Evolutionary conservation across 805 yeast species (phyloP).

Genomic region (Starmera caribaea): DNA sequence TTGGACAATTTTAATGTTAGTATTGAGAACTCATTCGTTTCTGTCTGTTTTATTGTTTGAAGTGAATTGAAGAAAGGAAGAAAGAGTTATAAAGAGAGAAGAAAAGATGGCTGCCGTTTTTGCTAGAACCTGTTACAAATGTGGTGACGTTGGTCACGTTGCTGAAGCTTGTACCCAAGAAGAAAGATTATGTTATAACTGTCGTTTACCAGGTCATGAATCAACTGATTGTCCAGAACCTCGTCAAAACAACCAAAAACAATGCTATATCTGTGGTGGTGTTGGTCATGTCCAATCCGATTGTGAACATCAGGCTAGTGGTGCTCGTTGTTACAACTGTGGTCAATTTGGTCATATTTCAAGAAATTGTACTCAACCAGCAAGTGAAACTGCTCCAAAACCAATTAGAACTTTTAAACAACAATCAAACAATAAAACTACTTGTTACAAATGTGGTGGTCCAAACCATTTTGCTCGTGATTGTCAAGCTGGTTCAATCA

Average conservation of each 20-base stretch:
- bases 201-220: slow-evolving; percentile 84
- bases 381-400: slow-evolving; percentile 8
- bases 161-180: slow-evolving; percentile 82
- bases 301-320: slow-evolving; percentile 48
- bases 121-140: slow-evolving; percentile 81
- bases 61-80: too few relatives aligned
- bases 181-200: slow-evolving; percentile 87
- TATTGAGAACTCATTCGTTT: too few relatives aligned
- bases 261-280: slow-evolving; percentile 90
- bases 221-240: slow-evolving; percentile 85
- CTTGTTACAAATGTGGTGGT: slow-evolving; percentile 88
- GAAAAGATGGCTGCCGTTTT: slow-evolving; percentile 23
- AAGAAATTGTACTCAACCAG: slow-evolving; percentile 57
- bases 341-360: slow-evolving; percentile 76
- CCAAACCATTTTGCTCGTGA: slow-evolving; percentile 91
- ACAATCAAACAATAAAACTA: slow-evolving; percentile 23
- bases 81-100: too few relatives aligned
- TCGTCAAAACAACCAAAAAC: slow-evolving; percentile 74
- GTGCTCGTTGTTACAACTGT: slow-evolving; percentile 75
- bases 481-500: slow-evolving; percentile 60
- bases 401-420: slow-evolving; percentile 10
- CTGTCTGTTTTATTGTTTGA: too few relatives aligned
- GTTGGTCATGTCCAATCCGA: slow-evolving; percentile 84
- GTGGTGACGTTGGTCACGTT: slow-evolving; percentile 87
- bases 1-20: too few relatives aligned